A percentile compares a stretch with the other conserved stretches of the same genome.
These are phyloP conservation scores for Blastocystis hominis DNA, from an alignment of 352 stramenopile genomes.

Conservation along the genomic window DNA sequence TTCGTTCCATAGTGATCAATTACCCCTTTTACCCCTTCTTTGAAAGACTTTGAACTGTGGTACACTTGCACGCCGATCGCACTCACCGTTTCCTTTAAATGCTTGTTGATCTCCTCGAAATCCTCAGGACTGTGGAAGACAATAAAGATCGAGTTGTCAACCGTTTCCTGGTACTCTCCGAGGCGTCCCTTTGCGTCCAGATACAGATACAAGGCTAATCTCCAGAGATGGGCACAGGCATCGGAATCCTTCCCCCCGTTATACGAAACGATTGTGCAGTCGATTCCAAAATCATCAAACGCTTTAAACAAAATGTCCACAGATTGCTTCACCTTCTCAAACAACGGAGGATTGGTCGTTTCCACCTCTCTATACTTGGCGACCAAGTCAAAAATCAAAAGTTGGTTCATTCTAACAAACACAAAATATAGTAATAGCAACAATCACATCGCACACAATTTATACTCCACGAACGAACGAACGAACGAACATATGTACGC, in stretches of 20 bases:
- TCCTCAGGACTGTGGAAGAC: slow-evolving; percentile 29
- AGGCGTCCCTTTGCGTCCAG: neutral
- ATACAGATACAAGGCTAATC: slow-evolving; percentile 28
- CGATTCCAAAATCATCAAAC: slow-evolving; percentile 18
- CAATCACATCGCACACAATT: neutral
- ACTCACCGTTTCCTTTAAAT: neutral
- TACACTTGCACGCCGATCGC: neutral
- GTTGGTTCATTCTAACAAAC: neutral
- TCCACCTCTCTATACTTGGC: neutral
- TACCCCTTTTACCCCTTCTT: slow-evolving; percentile 1
- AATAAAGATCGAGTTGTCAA: slow-evolving; percentile 14
- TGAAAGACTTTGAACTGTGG: slow-evolving; percentile 22
- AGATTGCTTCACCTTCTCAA: neutral
- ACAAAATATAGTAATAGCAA: neutral
- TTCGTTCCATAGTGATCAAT: neutral
- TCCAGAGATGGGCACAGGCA: slow-evolving; percentile 24
- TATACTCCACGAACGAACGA: neutral
- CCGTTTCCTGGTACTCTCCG: neutral
- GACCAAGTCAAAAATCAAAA: neutral
- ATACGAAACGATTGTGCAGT: neutral
- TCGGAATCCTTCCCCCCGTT: slow-evolving; percentile 49
- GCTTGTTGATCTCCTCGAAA: slow-evolving; percentile 40
- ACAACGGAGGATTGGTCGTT: neutral
- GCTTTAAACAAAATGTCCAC: neutral
- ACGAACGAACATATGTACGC: neutral